Conservation (phyloP, 768 basidiomycete species). For the Artomyces pyxidatus region DNA sequence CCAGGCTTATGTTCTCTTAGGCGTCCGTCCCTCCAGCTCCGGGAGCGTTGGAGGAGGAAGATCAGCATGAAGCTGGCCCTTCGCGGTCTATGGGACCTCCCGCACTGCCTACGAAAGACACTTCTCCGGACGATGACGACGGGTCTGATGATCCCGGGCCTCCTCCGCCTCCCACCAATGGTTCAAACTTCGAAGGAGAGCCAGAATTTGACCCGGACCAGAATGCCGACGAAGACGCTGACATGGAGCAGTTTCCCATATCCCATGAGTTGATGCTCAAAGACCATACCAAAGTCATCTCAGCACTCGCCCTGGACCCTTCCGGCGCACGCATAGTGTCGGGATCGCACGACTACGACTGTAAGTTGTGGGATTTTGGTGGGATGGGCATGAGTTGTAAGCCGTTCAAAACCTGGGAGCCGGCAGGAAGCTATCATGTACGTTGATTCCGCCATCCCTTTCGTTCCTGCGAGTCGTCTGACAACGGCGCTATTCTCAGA, state of each 20-base stretch:
- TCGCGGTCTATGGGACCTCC: constrained; percentile 18
- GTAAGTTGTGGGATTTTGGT: constrained; percentile 98
- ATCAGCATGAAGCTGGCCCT: constrained; percentile 22
- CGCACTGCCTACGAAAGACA: neutral
- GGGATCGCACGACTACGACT: constrained; percentile 96
- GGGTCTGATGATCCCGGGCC: neutral
- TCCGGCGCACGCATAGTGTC: constrained; percentile 88
- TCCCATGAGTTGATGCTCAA: constrained; percentile 90
- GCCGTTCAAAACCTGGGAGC: constrained; percentile 96
- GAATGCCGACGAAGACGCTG: constrained; percentile 34
- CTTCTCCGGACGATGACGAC: neutral
- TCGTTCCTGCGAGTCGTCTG: constrained; percentile 9
- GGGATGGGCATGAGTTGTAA: constrained; percentile 89
- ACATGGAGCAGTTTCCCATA: constrained; percentile 64
- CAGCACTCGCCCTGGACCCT: constrained; percentile 86
- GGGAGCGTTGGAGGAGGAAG: neutral
- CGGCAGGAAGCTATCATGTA: constrained; percentile 88
- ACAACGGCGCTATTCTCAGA: constrained; percentile 33
- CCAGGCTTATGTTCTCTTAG: neutral
- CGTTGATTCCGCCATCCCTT: constrained; percentile 17
- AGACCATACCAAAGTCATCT: constrained; percentile 94
- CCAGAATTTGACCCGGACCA: constrained; percentile 32
- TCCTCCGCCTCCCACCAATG: constrained; percentile 7
- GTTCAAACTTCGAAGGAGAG: constrained; percentile 15
- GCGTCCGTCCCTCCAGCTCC: constrained; percentile 3